A percentile compares a stretch with the other conserved stretches of the same genome.
These are phyloP conservation scores for Pyrenochaeta sp. DNA, from an alignment of 2,329 filamentous ascomycete genomes.

Conservation along the genomic window DNA sequence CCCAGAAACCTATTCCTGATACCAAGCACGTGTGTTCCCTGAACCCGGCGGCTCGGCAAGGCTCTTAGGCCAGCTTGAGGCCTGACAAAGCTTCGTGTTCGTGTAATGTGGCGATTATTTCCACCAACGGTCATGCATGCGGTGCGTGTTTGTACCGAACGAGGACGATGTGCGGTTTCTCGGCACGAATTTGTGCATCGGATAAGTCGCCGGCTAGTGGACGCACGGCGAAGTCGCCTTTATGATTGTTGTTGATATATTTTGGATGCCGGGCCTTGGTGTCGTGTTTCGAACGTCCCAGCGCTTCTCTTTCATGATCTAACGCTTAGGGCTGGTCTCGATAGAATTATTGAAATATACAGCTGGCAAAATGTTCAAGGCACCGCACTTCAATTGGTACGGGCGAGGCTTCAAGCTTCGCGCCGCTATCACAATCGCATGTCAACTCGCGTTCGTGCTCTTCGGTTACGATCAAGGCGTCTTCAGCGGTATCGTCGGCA, in stretches of 20 bases:
- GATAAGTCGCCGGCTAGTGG: not conserved
- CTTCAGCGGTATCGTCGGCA: slow-evolving; percentile 53
- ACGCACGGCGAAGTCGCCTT: not conserved
- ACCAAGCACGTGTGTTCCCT: not conserved
- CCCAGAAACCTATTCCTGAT: not conserved
- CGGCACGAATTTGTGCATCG: not conserved
- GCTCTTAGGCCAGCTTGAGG: not conserved
- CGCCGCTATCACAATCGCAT: slow-evolving; percentile 39
- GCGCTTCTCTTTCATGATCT: not conserved
- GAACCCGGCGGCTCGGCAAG: not conserved
- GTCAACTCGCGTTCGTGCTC: slow-evolving; percentile 42
- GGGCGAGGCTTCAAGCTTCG: slow-evolving; percentile 38
- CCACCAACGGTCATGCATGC: not conserved
- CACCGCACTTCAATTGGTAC: slow-evolving; percentile 37
- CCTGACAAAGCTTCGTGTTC: not conserved
- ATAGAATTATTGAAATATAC: not conserved
- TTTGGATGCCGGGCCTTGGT: not conserved
- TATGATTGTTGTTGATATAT: not conserved
- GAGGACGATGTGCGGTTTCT: not conserved
- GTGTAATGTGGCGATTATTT: not conserved
- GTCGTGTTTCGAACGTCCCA: not conserved
- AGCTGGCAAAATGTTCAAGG: slow-evolving; percentile 23
- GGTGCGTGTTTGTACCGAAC: not conserved
- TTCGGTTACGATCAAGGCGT: slow-evolving; percentile 51
- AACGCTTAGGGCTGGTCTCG: not conserved